Conservation (phyloP, 306 rosid genomes). For the Lathyrus tuberosus region DNA sequence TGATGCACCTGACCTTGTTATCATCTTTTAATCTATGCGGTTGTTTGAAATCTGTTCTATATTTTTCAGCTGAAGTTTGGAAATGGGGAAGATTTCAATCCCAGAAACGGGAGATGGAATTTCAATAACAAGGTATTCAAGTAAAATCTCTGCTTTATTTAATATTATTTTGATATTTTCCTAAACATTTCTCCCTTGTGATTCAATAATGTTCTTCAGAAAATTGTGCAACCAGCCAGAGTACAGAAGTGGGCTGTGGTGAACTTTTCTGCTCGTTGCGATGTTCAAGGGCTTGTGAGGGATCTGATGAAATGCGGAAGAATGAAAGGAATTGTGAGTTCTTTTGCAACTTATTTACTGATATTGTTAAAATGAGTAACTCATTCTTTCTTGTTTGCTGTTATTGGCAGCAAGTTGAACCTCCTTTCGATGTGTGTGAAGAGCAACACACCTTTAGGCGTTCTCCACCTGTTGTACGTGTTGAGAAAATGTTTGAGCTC, state of each 20-base stretch:
- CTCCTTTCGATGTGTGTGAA: conserved; percentile 64
- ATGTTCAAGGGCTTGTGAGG: conserved; percentile 57
- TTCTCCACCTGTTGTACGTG: conserved; percentile 76
- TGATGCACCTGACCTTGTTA: background rate
- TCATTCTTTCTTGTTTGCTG: background rate
- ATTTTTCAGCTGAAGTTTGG: conserved; percentile 71
- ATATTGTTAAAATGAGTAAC: background rate
- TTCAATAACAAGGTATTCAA: conserved; percentile 76
- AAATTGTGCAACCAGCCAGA: conserved; percentile 61
- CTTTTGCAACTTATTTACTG: background rate
- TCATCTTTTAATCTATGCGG: background rate
- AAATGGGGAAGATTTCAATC: conserved; percentile 80
- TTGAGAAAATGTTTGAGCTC: conserved; percentile 79
- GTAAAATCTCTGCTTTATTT: background rate
- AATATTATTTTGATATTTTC: background rate
- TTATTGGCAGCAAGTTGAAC: conserved; percentile 51
- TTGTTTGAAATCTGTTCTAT: background rate
- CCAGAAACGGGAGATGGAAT: conserved; percentile 92
- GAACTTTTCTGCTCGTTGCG: conserved; percentile 88
- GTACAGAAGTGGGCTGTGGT: conserved; percentile 79
- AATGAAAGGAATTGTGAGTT: conserved; percentile 87
- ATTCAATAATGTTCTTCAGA: conserved; percentile 48
- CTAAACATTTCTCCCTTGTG: background rate
- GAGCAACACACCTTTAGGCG: conserved; percentile 69
- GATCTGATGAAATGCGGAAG: conserved; percentile 69